Evolutionary conservation across 1,284 basidiomycete species (phyloP).

Genomic region (Microbotryomycetes sp.): DNA sequence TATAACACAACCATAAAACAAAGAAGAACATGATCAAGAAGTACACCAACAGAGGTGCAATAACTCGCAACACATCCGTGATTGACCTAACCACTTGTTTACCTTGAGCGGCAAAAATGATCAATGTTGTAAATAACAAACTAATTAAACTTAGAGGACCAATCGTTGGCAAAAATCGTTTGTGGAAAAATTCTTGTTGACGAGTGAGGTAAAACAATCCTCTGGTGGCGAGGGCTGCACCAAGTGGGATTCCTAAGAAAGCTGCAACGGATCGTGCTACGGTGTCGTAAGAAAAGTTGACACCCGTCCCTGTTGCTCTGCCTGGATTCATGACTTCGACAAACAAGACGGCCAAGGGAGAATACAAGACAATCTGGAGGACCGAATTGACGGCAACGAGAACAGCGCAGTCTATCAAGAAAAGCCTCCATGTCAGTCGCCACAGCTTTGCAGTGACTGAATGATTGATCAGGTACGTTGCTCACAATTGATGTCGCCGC

Average conservation of each 20-base stretch:
- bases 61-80: constrained; percentile 19
- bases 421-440: background rate
- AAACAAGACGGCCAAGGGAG: constrained; percentile 68
- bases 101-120: constrained; percentile 42
- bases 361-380: constrained; percentile 65
- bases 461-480: background rate
- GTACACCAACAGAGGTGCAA: constrained; percentile 26
- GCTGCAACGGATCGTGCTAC: constrained; percentile 51
- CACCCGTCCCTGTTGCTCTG: constrained; percentile 35
- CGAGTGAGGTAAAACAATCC: constrained; percentile 50
- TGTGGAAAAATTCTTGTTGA: constrained; percentile 50
- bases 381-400: constrained; percentile 52
- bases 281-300: constrained; percentile 59
- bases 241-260: constrained; percentile 55
- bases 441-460: background rate
- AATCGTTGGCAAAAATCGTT: constrained; percentile 61
- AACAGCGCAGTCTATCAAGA: constrained; percentile 53
- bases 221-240: constrained; percentile 63
- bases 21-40: constrained; percentile 28
- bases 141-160: constrained; percentile 65
- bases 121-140: constrained; percentile 55
- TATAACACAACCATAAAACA: constrained; percentile 6
- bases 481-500: constrained; percentile 60
- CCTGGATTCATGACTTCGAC: constrained; percentile 61
- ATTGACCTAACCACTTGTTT: constrained; percentile 46